phyloP scores from a whole-genome alignment of 305 asterid genomes.

The Lippia alba region DNA sequence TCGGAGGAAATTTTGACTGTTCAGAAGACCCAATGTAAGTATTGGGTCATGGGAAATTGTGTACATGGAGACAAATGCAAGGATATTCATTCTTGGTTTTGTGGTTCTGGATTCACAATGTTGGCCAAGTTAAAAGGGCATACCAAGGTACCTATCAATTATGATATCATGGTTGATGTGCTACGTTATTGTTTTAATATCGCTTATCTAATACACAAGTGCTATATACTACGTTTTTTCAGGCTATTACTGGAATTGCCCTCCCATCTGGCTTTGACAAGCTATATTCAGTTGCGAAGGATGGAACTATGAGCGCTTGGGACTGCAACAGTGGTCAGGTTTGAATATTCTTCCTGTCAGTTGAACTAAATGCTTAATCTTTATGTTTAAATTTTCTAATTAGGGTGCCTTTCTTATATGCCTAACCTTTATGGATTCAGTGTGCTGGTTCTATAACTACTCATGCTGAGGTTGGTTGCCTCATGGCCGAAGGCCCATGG shows the following conservation, averaged over 20 bases:
- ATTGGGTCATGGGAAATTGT: conserved; percentile 52
- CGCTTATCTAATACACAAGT: conserved; percentile 2
- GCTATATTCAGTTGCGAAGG: conserved; percentile 58
- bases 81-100: conserved; percentile 52
- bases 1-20: conserved; percentile 12
- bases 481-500: conserved; percentile 62
- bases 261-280: conserved; percentile 58
- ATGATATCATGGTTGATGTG: neutral
- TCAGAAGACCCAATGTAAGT: conserved; percentile 44
- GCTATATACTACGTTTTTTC: neutral
- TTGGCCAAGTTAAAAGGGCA: conserved; percentile 62
- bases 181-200: neutral
- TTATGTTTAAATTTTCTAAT: neutral
- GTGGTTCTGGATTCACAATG: conserved; percentile 53
- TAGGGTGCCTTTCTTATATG: neutral
- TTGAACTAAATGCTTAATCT: no score
- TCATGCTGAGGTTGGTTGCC: conserved; percentile 48
- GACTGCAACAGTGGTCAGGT: conserved; percentile 73
- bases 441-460: conserved; percentile 36
- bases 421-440: conserved; percentile 34
- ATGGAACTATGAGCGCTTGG: conserved; percentile 55
- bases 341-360: conserved; percentile 4
- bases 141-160: conserved; percentile 41
- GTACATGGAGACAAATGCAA: conserved; percentile 52
- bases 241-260: conserved; percentile 70